Evolutionary conservation across 2,329 filamentous ascomycete genomes (phyloP).

Genomic region (Diplodia mutila): DNA sequence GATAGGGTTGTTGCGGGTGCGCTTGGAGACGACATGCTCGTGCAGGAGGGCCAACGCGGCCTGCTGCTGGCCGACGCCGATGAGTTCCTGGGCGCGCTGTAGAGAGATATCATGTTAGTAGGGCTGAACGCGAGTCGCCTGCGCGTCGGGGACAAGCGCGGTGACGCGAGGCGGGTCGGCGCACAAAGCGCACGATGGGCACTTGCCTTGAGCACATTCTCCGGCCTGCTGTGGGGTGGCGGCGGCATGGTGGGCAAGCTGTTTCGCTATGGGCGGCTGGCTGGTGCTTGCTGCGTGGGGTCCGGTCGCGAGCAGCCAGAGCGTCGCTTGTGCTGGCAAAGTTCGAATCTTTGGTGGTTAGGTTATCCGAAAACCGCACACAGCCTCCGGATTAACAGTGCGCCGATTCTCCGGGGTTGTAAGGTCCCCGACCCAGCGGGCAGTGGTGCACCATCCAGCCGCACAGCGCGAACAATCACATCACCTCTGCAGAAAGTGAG

Average conservation of each 20-base stretch:
- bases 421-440: no score
- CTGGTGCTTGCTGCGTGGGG: constrained; percentile 25
- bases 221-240: constrained; percentile 94
- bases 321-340: constrained; percentile 23
- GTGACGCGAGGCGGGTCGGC: constrained; percentile 31
- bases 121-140: constrained; percentile 12
- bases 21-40: constrained; percentile 98
- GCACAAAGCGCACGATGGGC: constrained; percentile 20
- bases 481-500: constrained; percentile 3
- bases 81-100: constrained; percentile 92
- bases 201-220: constrained; percentile 87
- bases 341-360: neutral
- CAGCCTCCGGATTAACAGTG: neutral
- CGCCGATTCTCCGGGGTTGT: neutral
- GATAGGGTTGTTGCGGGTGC: constrained; percentile 96
- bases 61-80: constrained; percentile 90
- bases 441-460: neutral
- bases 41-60: constrained; percentile 94
- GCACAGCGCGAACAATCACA: neutral
- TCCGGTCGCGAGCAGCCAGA: constrained; percentile 25
- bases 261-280: constrained; percentile 29
- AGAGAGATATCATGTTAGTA: constrained; percentile 18
- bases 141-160: constrained; percentile 12
- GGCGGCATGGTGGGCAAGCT: constrained; percentile 73
- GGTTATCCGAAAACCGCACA: neutral